Percentiles rank a stretch among this genome's conserved stretches.
Conservation (phyloP, 495 filamentous ascomycete species). For the Thermothielavioides terrestris region DNA sequence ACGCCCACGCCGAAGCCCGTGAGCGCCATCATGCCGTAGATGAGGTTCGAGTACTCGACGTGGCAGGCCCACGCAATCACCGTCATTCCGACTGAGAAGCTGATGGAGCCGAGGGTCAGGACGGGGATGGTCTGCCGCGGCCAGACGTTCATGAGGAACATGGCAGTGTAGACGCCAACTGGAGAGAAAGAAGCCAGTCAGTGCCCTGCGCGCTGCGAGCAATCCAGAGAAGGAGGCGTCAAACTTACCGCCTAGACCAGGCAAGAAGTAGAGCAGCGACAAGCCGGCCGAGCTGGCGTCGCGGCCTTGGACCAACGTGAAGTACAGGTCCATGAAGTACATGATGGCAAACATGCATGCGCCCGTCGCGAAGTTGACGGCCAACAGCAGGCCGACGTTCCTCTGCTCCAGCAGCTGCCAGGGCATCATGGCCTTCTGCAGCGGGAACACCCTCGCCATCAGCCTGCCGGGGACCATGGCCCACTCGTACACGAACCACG, state of each 20-base stretch:
- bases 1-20: slow-evolving; percentile 52
- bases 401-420: slow-evolving; percentile 40
- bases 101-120: slow-evolving; percentile 40
- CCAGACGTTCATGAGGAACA: slow-evolving; percentile 47
- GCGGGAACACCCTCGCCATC: slow-evolving; percentile 36
- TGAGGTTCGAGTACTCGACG: slow-evolving; percentile 27
- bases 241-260: slow-evolving; percentile 35
- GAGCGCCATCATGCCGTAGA: slow-evolving; percentile 54
- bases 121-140: slow-evolving; percentile 47
- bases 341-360: slow-evolving; percentile 45
- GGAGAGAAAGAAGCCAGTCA: background rate
- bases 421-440: slow-evolving; percentile 49
- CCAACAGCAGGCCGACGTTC: slow-evolving; percentile 46
- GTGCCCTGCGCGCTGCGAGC: background rate
- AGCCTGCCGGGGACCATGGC: slow-evolving; percentile 40
- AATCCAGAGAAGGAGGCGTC: background rate
- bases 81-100: slow-evolving; percentile 39
- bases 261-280: slow-evolving; percentile 40
- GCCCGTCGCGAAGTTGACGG: slow-evolving; percentile 46
- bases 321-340: slow-evolving; percentile 56
- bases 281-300: slow-evolving; percentile 40
- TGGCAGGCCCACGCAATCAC: slow-evolving; percentile 43
- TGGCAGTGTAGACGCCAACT: slow-evolving; percentile 46
- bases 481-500: slow-evolving; percentile 48
- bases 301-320: slow-evolving; percentile 43